Evolutionary conservation across 805 yeast genomes (phyloP), one percentile per base, ranked within the genome.

Genomic region (Candida parachauliodes): DNA sequence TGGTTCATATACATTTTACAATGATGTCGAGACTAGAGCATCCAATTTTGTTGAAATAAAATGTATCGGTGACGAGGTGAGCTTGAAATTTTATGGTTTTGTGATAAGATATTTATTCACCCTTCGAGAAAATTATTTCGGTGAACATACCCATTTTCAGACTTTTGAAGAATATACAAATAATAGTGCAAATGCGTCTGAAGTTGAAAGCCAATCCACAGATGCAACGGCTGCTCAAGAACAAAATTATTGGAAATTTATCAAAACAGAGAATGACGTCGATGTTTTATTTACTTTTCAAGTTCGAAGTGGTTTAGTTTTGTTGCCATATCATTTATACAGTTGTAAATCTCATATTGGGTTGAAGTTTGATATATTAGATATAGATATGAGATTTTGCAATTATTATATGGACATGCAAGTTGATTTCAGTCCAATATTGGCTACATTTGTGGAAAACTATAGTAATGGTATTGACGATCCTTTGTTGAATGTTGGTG

Each of bases 361-460:
- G 0, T 54, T 89, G 1, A 70, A 71, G 28, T 80, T 88, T 48
- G 79, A 81, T 16, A 66, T 72, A 14, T 63, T 89, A 29, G 87
- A 80, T 44, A 74, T 86, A 19, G 97, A 88, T 54, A 67, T 87
- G n/a, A 67, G 98, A 39, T 83, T 88, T 59, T 83, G 91, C 12
- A 85, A 88, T 49, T 93, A 84, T 57, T 93, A 91, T 53, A 89
- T 93, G 96, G 96, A 91, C 52, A 55, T 91, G 43, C 91, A 88
- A 51, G 83, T 83, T 1, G 79, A 85, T 46, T 67, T 81, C 27
- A 70, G 83, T 9, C 87, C 89, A 1, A 55, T 80, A 2, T 55
- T 51, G 4, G 77, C 59, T 2, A 58, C 46, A 4, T 47, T 51
- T 15, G 66, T 72, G 3, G 54, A 52, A 8, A 57, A 52, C 8